phyloP scores from a whole-genome alignment of 495 filamentous ascomycete species.

The Podospora pseudopauciseta region DNA sequence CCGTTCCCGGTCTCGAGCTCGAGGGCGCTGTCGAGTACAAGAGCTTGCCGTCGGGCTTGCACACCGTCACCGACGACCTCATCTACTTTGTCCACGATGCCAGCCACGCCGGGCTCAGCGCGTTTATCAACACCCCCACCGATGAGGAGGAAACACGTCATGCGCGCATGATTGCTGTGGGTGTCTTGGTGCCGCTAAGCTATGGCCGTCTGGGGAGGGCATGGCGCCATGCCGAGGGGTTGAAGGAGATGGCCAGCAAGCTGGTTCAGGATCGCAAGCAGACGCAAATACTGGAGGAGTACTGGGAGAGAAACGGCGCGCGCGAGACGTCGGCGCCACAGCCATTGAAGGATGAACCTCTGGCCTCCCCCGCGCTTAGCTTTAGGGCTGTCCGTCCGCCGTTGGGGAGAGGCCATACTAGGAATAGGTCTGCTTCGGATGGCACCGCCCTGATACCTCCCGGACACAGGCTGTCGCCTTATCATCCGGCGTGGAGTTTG shows the following conservation, averaged over 20 bases:
- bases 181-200: constrained; percentile 79
- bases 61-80: constrained; percentile 82
- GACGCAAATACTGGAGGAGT: constrained; percentile 64
- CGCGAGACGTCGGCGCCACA: constrained; percentile 44
- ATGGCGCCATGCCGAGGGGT: constrained; percentile 77
- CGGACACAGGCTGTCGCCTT: constrained; percentile 68
- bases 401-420: constrained; percentile 41
- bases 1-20: constrained; percentile 67
- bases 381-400: constrained; percentile 30
- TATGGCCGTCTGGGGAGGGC: constrained; percentile 82
- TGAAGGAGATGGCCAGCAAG: constrained; percentile 68
- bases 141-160: constrained; percentile 71
- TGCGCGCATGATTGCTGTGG: constrained; percentile 89
- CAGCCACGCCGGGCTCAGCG: constrained; percentile 81
- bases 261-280: constrained; percentile 54
- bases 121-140: constrained; percentile 82
- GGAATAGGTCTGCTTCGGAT: constrained; percentile 59
- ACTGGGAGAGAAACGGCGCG: constrained; percentile 69
- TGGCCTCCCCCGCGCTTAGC: constrained; percentile 48
- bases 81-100: constrained; percentile 87
- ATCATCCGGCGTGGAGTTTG: constrained; percentile 83
- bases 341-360: constrained; percentile 52
- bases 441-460: constrained; percentile 58
- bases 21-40: constrained; percentile 94
- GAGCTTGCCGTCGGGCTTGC: constrained; percentile 83